Evolutionary conservation across 2,329 filamentous ascomycete species (phyloP), one percentile per base, ranked within the genome.

Genomic region (Pyrenochaeta sp.): DNA sequence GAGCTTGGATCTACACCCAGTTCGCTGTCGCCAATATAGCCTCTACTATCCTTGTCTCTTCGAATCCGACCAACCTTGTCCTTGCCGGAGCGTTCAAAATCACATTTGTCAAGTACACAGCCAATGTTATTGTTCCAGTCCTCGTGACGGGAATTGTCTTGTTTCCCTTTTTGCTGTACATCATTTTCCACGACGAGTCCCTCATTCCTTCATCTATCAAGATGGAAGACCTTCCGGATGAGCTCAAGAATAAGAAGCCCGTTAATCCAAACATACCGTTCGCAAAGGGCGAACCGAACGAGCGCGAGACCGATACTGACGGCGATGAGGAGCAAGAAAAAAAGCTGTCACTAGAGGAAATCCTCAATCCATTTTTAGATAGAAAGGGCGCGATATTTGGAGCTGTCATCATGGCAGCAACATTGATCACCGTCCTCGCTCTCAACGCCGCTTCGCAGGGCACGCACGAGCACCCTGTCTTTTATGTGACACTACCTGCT

Each of bases 51-150:
- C 78, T 92, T 11, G 90, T 92, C 9, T 91, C 89, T 0, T 91
- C 89, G 0, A 92, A 92, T 54, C 90, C 90, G 0, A 91, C 90
- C 2, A 92, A 92, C 49, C 81, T 91, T 7, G 89, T 91, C 0
- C 81, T 91, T 0, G 88, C 89, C 0, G 88, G 89, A 3, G 89
- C 89, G 2, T 91, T 91, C 66, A 66, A 83, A 3, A 87, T 91
- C 76, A 88, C 83, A 45, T 91, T 91, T 71, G 85, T 91, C 66
- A 80, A 84, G 35, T 91, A 91, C 66, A 91, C 88, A 0, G 88
- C 87, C n/a, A 90, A 91, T 67, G 89, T 91, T 82, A 87, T 91
- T 15, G 87, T 91, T 0, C 89, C 89, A 0, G 87, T 90, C 1
- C 75, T 90, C 18, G 77, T 83, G n/a, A 91, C 89, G 0, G 87